Evolutionary conservation across 768 basidiomycete genomes (phyloP).

Genomic region (Mycena indigotica): DNA sequence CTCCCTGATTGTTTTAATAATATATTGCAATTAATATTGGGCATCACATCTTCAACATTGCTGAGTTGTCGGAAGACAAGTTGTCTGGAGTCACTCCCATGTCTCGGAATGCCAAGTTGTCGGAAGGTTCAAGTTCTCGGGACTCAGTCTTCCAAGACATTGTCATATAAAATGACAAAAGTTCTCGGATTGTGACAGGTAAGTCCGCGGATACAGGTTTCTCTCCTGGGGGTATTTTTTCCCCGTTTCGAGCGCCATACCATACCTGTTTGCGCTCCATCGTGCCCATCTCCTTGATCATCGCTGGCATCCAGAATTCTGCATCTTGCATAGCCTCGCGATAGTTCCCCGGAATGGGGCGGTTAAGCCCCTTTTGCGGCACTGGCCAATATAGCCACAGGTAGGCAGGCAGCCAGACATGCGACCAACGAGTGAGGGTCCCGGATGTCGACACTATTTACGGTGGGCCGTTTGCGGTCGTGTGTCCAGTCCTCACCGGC

Average conservation of each 20-base stretch:
- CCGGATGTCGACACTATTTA: background rate
- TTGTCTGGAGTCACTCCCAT: no score
- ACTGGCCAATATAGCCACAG: slow-evolving; percentile 10
- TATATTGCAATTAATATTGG: no score
- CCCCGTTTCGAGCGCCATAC: no score
- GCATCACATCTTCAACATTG: no score
- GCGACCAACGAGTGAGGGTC: slow-evolving; percentile 3
- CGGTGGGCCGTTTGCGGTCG: background rate
- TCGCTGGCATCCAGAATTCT: slow-evolving; percentile 4
- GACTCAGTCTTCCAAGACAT: no score
- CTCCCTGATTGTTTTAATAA: no score
- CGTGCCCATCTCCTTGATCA: slow-evolving; percentile 11
- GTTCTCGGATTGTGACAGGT: no score
- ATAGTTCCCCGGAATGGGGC: background rate
- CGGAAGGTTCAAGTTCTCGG: no score
- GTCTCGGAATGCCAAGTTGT: no score
- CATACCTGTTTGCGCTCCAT: slow-evolving; percentile 4
- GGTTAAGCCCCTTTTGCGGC: background rate
- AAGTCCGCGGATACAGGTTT: no score
- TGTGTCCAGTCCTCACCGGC: slow-evolving; percentile 6
- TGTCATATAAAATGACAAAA: no score
- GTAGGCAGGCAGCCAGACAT: background rate
- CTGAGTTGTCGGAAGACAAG: no score
- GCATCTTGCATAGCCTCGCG: slow-evolving; percentile 12
- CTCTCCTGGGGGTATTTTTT: slow-evolving; percentile 12